phyloP scores from a whole-genome alignment of 2,329 filamentous ascomycete species.

The Hymenoscyphus infarciens region DNA sequence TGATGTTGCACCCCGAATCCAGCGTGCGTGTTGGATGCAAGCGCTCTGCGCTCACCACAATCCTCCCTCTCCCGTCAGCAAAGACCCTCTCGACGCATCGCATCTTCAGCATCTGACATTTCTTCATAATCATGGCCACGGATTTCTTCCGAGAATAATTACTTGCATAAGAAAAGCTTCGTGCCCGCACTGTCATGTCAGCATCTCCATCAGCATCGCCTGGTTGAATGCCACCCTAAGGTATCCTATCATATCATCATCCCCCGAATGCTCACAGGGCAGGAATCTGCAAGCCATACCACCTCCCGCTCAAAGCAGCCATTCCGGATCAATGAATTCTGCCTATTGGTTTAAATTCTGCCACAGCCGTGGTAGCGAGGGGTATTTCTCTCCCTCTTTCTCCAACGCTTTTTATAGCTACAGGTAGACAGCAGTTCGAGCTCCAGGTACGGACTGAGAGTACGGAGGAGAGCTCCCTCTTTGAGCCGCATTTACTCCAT shows the following conservation, averaged over 20 bases:
- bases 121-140: background rate
- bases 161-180: slow-evolving; percentile 6
- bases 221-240: background rate
- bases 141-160: slow-evolving; percentile 8
- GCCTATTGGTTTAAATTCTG: background rate
- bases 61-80: background rate
- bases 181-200: slow-evolving; percentile 2
- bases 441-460: slow-evolving; percentile 1
- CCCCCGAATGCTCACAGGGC: background rate
- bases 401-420: slow-evolving; percentile 5
- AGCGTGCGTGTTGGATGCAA: background rate
- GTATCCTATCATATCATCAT: background rate
- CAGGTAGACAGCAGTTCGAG: background rate
- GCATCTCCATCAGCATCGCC: slow-evolving; percentile 9
- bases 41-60: no score
- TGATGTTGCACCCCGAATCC: background rate
- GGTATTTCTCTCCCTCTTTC: background rate
- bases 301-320: background rate
- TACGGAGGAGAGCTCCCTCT: background rate
- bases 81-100: background rate
- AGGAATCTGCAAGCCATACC: slow-evolving; percentile 1
- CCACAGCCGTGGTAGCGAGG: background rate
- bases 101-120: slow-evolving; percentile 1
- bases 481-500: background rate
- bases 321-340: slow-evolving; percentile 1